Conservation (phyloP, 139 green algal species). For the Limnomonas spitsbergensis region DNA sequence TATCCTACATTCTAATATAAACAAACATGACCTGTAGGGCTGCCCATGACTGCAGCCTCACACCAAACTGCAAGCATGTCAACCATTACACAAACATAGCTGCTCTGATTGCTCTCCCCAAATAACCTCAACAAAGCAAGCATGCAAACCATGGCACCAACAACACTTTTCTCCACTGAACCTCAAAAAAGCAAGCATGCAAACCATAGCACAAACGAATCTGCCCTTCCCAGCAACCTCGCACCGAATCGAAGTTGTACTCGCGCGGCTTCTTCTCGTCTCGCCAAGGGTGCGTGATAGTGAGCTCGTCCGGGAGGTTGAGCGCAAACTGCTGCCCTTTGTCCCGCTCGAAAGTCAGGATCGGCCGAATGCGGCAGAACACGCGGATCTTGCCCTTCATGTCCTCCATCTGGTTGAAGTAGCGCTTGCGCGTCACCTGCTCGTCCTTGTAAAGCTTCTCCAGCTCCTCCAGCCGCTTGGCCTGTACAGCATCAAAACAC, state of each 20-base stretch:
- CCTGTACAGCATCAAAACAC: constrained; percentile 21
- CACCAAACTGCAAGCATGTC: too few species aligned
- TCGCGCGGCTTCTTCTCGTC: constrained; percentile 85
- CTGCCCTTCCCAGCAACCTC: too few species aligned
- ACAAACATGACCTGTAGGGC: too few species aligned
- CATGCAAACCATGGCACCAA: too few species aligned
- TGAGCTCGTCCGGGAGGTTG: constrained; percentile 80
- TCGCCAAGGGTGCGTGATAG: constrained; percentile 84
- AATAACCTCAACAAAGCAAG: too few species aligned
- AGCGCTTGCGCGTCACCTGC: constrained; percentile 70
- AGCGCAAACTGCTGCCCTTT: constrained; percentile 46
- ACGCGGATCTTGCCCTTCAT: constrained; percentile 98
- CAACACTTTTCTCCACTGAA: too few species aligned
- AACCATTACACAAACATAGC: too few species aligned
- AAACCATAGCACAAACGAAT: too few species aligned
- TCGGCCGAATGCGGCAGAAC: constrained; percentile 82
- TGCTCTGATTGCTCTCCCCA: too few species aligned
- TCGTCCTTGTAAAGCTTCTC: constrained; percentile 90
- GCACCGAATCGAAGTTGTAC: constrained; percentile 83
- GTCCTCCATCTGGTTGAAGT: constrained; percentile 89
- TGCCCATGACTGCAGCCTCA: too few species aligned
- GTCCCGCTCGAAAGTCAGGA: constrained; percentile 77
- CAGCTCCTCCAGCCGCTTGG: constrained; percentile 88
- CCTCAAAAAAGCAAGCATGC: too few species aligned
- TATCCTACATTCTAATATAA: too few species aligned